A percentile compares a stretch with the other conserved stretches of the same genome.
Conservation (phyloP, 371 early-diverging fungal genomes). For the Batkoa obscura region DNA sequence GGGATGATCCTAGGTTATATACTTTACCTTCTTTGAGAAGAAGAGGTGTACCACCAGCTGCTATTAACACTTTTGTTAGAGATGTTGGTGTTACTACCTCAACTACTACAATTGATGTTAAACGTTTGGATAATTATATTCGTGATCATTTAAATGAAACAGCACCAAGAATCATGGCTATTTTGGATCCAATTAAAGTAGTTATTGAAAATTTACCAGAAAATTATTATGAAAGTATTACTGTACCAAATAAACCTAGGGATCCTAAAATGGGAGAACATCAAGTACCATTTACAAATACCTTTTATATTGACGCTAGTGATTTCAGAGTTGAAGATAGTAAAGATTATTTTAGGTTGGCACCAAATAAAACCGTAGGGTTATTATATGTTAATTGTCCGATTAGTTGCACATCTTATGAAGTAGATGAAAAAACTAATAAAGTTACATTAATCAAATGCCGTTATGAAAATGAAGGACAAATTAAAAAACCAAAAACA, state of each 20-base stretch:
- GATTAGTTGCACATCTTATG: slow-evolving; percentile 63
- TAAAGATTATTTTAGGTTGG: slow-evolving; percentile 86
- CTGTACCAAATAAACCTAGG: slow-evolving; percentile 73
- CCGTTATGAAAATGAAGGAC: no score
- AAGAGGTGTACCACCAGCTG: slow-evolving; percentile 95
- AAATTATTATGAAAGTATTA: slow-evolving; percentile 45
- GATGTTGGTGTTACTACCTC: slow-evolving; percentile 85
- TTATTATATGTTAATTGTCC: slow-evolving; percentile 67
- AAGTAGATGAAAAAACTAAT: slow-evolving; percentile 46
- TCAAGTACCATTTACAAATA: slow-evolving; percentile 67
- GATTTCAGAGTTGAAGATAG: slow-evolving; percentile 88
- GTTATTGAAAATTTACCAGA: slow-evolving; percentile 71
- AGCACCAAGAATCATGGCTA: slow-evolving; percentile 82
- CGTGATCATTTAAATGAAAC: slow-evolving; percentile 86
- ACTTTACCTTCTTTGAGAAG: slow-evolving; percentile 94
- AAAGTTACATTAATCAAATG: no score
- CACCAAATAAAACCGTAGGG: slow-evolving; percentile 86
- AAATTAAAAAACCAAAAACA: slow-evolving; percentile 71
- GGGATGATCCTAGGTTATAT: slow-evolving; percentile 98
- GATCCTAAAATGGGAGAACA: slow-evolving; percentile 67
- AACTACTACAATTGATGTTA: slow-evolving; percentile 75
- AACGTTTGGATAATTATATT: slow-evolving; percentile 85
- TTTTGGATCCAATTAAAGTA: slow-evolving; percentile 77
- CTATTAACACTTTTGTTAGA: slow-evolving; percentile 97
- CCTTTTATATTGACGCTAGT: slow-evolving; percentile 80